These are phyloP conservation scores for Ganoderma multipileum DNA, from an alignment of 1,284 basidiomycete species.

Conservation along the genomic window DNA sequence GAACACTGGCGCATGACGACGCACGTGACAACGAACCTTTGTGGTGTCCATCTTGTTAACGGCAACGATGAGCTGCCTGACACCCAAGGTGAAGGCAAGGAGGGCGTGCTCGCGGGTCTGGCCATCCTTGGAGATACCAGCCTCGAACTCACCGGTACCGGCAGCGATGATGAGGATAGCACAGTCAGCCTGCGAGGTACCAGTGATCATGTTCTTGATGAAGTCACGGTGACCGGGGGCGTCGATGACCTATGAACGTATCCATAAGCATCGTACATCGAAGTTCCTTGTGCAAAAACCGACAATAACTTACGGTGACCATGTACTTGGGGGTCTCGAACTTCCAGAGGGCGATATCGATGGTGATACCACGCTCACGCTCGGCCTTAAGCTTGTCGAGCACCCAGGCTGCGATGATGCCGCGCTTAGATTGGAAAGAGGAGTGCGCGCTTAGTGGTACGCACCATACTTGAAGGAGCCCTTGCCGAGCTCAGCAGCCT, in stretches of 20 bases:
- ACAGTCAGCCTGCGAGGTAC: conserved; percentile 99
- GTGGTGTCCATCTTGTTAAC: conserved; percentile 99
- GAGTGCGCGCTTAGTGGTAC: conserved; percentile 40
- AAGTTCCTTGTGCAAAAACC: conserved; percentile 9
- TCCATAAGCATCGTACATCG: conserved; percentile 11
- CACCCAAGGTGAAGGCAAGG: conserved; percentile 99
- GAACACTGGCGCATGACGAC: not conserved
- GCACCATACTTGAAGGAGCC: conserved; percentile 98
- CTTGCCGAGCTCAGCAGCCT: conserved; percentile 99
- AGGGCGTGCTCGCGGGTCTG: conserved; percentile 99
- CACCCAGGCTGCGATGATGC: conserved; percentile 84
- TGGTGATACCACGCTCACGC: conserved; percentile 99
- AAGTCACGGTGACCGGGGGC: conserved; percentile 99
- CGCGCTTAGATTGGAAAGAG: conserved; percentile 21
- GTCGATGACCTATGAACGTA: conserved; percentile 81
- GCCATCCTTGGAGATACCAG: conserved; percentile 99
- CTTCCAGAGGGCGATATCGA: conserved; percentile 99
- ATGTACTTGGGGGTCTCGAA: conserved; percentile 96
- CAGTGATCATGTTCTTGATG: conserved; percentile 99
- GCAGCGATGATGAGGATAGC: conserved; percentile 99
- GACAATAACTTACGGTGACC: conserved; percentile 72
- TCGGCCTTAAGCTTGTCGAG: conserved; percentile 99
- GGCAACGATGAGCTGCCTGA: conserved; percentile 99
- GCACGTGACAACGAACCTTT: conserved; percentile 63
- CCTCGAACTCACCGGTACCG: conserved; percentile 99